Conservation (phyloP, 2,329 filamentous ascomycete species). For the Ceratocystis eucalypticola region DNA sequence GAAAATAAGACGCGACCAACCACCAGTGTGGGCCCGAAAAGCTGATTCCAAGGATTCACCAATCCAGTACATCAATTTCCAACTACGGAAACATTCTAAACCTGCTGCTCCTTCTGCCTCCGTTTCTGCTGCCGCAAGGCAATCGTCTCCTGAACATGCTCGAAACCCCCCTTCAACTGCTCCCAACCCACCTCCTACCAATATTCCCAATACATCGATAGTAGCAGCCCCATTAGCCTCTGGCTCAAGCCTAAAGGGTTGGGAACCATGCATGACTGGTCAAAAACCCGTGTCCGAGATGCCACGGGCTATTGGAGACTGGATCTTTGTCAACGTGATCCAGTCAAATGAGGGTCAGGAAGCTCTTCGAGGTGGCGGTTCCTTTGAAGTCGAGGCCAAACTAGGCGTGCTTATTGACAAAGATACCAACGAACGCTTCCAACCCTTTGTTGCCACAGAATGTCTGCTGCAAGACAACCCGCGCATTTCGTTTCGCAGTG, state of each 20-base stretch:
- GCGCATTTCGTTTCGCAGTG: conserved; percentile 63
- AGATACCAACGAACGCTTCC: conserved; percentile 54
- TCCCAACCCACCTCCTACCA: conserved; percentile 20
- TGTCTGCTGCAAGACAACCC: conserved; percentile 50
- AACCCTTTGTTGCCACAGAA: conserved; percentile 55
- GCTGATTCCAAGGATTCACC: conserved; percentile 27
- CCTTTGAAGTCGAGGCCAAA: conserved; percentile 91
- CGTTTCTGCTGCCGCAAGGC: conserved; percentile 24
- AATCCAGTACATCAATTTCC: conserved; percentile 34
- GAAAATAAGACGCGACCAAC: conserved; percentile 25
- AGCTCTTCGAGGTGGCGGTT: conserved; percentile 49
- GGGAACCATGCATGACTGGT: conserved; percentile 57
- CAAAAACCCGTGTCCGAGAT: conserved; percentile 60
- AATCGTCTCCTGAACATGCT: conserved; percentile 35
- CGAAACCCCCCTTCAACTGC: conserved; percentile 23
- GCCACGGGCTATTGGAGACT: conserved; percentile 65
- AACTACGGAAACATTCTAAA: conserved; percentile 30
- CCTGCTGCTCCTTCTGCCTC: conserved; percentile 27
- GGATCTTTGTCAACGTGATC: conserved; percentile 60
- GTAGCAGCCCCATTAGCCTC: not conserved
- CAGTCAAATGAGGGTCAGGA: conserved; percentile 51
- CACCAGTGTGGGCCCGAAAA: conserved; percentile 38
- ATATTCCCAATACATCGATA: not conserved
- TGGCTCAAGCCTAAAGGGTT: conserved; percentile 34
- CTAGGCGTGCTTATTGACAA: conserved; percentile 68